A percentile compares a stretch with the other conserved stretches of the same genome.
These are phyloP conservation scores for Amborella trichopoda DNA, from an alignment of 164 flowering plant genomes.

Conservation along the genomic window DNA sequence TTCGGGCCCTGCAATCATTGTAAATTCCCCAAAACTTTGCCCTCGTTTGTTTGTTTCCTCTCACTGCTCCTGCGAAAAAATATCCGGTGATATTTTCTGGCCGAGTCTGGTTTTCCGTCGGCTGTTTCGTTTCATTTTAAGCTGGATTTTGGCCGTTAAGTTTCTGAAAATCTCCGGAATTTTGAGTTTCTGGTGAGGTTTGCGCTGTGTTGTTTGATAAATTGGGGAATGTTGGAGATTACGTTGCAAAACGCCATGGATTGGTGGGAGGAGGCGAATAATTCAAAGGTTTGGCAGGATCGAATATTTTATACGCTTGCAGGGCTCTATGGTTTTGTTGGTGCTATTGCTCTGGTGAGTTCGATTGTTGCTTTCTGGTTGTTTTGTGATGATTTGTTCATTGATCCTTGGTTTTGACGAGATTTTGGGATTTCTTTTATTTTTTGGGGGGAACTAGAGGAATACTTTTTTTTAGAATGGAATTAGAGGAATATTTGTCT, in stretches of 20 bases:
- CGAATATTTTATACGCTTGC: slow-evolving; percentile 65
- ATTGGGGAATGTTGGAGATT: slow-evolving; percentile 22
- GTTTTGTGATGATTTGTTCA: neutral
- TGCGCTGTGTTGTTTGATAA: too few species aligned
- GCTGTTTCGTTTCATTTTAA: too few species aligned
- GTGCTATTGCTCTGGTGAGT: slow-evolving; percentile 53
- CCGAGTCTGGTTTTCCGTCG: too few species aligned
- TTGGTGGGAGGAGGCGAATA: slow-evolving; percentile 77
- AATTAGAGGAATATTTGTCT: too few species aligned
- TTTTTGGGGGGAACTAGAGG: neutral
- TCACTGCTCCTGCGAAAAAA: too few species aligned
- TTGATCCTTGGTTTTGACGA: neutral
- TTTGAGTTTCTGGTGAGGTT: slow-evolving; percentile 5
- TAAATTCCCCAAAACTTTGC: too few species aligned
- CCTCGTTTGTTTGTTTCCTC: too few species aligned
- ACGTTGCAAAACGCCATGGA: slow-evolving; percentile 26
- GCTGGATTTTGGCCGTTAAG: too few species aligned
- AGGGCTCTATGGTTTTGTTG: slow-evolving; percentile 61
- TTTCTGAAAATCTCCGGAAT: slow-evolving; percentile 2
- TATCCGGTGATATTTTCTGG: too few species aligned
- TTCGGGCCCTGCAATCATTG: too few species aligned
- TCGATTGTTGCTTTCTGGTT: neutral
- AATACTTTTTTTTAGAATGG: too few species aligned
- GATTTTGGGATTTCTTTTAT: slow-evolving; percentile 1
- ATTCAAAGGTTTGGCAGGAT: slow-evolving; percentile 65